phyloP scores from a whole-genome alignment of 108 stramenopile genomes.

The Nitzschia sp. region DNA sequence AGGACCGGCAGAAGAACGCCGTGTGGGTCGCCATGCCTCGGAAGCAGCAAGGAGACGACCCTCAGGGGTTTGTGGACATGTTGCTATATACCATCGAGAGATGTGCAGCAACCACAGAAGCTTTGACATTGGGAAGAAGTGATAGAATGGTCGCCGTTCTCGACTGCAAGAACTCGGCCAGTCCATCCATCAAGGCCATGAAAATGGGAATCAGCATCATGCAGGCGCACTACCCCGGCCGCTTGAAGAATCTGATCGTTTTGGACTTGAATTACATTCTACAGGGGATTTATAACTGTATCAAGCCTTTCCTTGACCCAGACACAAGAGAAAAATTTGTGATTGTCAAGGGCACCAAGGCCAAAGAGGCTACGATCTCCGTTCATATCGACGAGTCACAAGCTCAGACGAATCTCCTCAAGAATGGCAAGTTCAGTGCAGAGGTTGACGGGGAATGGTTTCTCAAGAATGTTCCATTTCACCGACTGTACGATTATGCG shows the following conservation, averaged over 20 bases:
- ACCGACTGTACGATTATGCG: slow-evolving; percentile 10
- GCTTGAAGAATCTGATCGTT: slow-evolving; percentile 34
- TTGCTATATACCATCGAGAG: slow-evolving; percentile 39
- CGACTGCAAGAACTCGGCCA: slow-evolving; percentile 16
- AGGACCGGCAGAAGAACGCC: slow-evolving; percentile 32
- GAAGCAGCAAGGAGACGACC: slow-evolving; percentile 5
- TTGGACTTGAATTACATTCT: slow-evolving; percentile 40
- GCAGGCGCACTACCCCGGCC: slow-evolving; percentile 39
- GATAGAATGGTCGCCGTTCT: slow-evolving; percentile 35
- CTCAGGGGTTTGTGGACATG: slow-evolving; percentile 26
- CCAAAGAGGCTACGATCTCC: slow-evolving; percentile 11
- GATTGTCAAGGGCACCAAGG: slow-evolving; percentile 17
- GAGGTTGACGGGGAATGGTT: slow-evolving; percentile 13
- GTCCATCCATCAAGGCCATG: slow-evolving; percentile 31
- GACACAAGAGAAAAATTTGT: slow-evolving; percentile 26
- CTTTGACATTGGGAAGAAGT: slow-evolving; percentile 15
- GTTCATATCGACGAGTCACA: slow-evolving; percentile 6
- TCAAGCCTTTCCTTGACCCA: slow-evolving; percentile 34
- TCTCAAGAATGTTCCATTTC: slow-evolving; percentile 20
- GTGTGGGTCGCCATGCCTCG: slow-evolving; percentile 30
- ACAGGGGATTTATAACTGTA: slow-evolving; percentile 18
- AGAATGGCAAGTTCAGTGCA: slow-evolving; percentile 3
- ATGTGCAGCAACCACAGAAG: slow-evolving; percentile 32
- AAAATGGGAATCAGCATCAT: slow-evolving; percentile 15
- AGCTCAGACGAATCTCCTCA: slow-evolving; percentile 8